Conservation (phyloP, 768 basidiomycete genomes). For the Sistotremastrum niveocremeum region DNA sequence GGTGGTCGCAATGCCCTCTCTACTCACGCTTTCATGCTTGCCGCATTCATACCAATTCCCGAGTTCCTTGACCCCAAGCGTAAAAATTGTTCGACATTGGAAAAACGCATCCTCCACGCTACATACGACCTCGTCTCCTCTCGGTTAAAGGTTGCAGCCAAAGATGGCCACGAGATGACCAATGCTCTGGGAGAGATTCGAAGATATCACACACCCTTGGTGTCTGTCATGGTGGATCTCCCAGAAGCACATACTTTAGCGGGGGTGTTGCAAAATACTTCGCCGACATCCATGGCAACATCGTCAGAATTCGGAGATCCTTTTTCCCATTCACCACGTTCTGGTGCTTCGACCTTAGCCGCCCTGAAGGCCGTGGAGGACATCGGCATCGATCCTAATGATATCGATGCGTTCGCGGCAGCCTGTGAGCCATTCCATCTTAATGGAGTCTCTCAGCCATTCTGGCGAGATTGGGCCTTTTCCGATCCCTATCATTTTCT, state of each 20-base stretch:
- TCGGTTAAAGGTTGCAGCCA: conserved; percentile 18
- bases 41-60: too few species aligned
- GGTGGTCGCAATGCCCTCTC: too few species aligned
- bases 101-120: too few species aligned
- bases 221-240: conserved; percentile 8
- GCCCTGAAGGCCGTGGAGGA: conserved; percentile 17
- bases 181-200: conserved; percentile 9
- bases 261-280: conserved; percentile 5
- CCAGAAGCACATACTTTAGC: conserved; percentile 8
- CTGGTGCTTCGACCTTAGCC: conserved; percentile 2
- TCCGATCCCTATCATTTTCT: conserved; percentile 21
- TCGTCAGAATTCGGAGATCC: conserved; percentile 6
- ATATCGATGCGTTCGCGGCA: conserved; percentile 15
- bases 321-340: not conserved
- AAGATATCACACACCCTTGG: conserved; percentile 8
- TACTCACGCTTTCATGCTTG: too few species aligned
- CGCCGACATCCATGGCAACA: conserved; percentile 7
- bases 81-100: too few species aligned
- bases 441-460: conserved; percentile 11
- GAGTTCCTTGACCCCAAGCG: too few species aligned
- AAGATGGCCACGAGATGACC: conserved; percentile 15
- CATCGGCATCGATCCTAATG: conserved; percentile 17
- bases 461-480: conserved; percentile 25
- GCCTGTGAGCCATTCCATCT: conserved; percentile 3
- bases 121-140: conserved; percentile 16